A percentile compares a stretch with the other conserved stretches of the same genome.
phyloP scores from a whole-genome alignment of 257 asterid species.

The Solanum paucissectum region DNA sequence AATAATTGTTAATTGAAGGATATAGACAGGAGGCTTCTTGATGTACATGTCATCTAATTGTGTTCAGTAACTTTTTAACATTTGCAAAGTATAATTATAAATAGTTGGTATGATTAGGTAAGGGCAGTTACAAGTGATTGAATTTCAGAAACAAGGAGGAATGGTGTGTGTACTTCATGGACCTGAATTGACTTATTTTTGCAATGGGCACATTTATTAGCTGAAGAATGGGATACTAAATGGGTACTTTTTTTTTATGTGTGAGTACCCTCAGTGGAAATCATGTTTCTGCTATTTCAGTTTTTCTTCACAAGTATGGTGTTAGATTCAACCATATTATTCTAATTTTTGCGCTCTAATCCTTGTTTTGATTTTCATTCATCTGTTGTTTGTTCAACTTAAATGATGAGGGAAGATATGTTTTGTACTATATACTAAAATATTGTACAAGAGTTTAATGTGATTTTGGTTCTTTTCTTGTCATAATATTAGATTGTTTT shows the following conservation, averaged over 20 bases:
- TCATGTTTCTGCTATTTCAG: background rate
- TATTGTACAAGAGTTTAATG: background rate
- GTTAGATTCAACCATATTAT: background rate
- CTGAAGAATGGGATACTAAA: background rate
- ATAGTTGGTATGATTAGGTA: background rate
- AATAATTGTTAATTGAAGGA: background rate
- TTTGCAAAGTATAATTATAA: background rate
- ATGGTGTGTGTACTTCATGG: background rate
- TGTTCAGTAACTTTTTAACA: background rate
- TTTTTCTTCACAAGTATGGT: background rate
- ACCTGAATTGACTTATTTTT: background rate
- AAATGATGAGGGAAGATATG: background rate
- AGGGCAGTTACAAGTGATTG: background rate
- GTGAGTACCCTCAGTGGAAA: too few species aligned
- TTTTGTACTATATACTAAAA: background rate
- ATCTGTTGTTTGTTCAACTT: background rate
- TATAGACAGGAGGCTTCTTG: background rate
- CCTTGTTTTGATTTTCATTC: background rate
- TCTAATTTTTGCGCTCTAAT: background rate
- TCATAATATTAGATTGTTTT: background rate
- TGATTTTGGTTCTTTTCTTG: background rate
- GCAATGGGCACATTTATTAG: background rate
- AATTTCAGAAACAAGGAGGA: background rate
- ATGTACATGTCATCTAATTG: background rate
- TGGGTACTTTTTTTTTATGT: too few species aligned